Percentiles rank a stretch among this genome's conserved stretches.
Conservation (phyloP, 768 basidiomycete species). For the Suillus spraguei region DNA sequence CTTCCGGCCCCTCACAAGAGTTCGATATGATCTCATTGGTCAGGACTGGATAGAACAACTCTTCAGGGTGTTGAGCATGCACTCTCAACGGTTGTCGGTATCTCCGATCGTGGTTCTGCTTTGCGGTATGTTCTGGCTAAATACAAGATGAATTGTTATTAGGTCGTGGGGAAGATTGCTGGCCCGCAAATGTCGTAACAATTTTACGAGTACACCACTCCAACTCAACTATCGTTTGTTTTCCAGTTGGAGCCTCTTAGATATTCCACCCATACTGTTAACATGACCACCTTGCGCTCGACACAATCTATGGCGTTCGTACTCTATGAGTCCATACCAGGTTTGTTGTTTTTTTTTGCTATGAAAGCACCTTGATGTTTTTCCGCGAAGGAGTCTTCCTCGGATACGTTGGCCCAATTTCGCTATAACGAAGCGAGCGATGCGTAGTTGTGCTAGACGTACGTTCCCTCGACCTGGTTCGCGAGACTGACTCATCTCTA, state of each 20-base stretch:
- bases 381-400: constrained; percentile 56
- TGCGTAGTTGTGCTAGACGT: constrained; percentile 89
- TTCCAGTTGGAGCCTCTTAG: constrained; percentile 73
- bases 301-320: constrained; percentile 82
- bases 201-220: background rate
- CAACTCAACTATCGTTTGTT: constrained; percentile 16
- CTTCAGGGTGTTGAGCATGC: constrained; percentile 74
- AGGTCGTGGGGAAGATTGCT: constrained; percentile 88
- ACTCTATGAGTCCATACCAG: constrained; percentile 78
- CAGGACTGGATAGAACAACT: constrained; percentile 82
- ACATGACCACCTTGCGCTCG: constrained; percentile 81
- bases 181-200: constrained; percentile 75
- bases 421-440: constrained; percentile 74
- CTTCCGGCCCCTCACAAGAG: constrained; percentile 73
- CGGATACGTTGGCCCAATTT: constrained; percentile 72
- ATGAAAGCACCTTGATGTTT: constrained; percentile 6
- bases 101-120: constrained; percentile 77
- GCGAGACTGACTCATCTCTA: constrained; percentile 11
- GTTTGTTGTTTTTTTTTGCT: constrained; percentile 38
- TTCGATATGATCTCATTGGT: constrained; percentile 80
- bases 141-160: constrained; percentile 13
- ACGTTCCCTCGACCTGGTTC: constrained; percentile 29
- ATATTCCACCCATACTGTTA: constrained; percentile 83
- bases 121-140: constrained; percentile 54
- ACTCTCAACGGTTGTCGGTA: constrained; percentile 61